These are phyloP conservation scores for Annulohypoxylon maeteangense DNA, from an alignment of 495 filamentous ascomycete genomes.

Conservation along the genomic window DNA sequence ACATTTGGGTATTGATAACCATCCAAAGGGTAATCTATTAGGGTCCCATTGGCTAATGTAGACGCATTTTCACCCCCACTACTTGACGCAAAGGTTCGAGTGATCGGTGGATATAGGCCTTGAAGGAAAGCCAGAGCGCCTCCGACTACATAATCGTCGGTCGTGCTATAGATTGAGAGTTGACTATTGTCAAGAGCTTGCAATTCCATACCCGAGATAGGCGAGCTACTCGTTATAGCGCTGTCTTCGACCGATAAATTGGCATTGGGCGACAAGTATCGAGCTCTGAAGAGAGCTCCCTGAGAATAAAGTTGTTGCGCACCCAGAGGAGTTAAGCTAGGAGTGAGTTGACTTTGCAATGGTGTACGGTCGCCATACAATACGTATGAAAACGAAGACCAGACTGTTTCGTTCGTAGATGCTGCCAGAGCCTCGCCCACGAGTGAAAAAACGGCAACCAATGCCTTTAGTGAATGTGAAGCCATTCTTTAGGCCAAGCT, in stretches of 20 bases:
- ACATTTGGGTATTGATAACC: conserved; percentile 59
- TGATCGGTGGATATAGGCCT: conserved; percentile 56
- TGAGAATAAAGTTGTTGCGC: conserved; percentile 54
- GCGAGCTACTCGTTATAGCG: conserved; percentile 39
- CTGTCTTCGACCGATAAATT: conserved; percentile 35
- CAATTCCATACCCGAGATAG: conserved; percentile 48
- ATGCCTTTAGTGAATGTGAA: conserved; percentile 23
- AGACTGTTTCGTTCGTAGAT: conserved; percentile 51
- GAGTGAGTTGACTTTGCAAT: conserved; percentile 13
- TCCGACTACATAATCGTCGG: conserved; percentile 47
- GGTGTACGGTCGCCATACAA: conserved; percentile 57
- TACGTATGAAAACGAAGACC: conserved; percentile 57
- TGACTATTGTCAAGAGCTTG: conserved; percentile 54
- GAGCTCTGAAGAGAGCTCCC: conserved; percentile 50
- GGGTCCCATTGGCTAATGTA: conserved; percentile 44
- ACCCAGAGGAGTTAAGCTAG: conserved; percentile 54
- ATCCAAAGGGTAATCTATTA: conserved; percentile 50
- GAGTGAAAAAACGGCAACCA: conserved; percentile 18
- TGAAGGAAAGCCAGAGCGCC: conserved; percentile 56
- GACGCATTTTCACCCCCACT: conserved; percentile 49
- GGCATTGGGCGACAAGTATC: conserved; percentile 48
- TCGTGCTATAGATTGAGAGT: conserved; percentile 48
- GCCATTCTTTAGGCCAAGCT: conserved; percentile 21
- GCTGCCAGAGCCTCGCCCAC: conserved; percentile 37
- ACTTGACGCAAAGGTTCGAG: conserved; percentile 35